A percentile compares a stretch with the other conserved stretches of the same genome.
Evolutionary conservation across 2,329 filamentous ascomycete genomes (phyloP).

Genomic region (Aulographum hederae): DNA sequence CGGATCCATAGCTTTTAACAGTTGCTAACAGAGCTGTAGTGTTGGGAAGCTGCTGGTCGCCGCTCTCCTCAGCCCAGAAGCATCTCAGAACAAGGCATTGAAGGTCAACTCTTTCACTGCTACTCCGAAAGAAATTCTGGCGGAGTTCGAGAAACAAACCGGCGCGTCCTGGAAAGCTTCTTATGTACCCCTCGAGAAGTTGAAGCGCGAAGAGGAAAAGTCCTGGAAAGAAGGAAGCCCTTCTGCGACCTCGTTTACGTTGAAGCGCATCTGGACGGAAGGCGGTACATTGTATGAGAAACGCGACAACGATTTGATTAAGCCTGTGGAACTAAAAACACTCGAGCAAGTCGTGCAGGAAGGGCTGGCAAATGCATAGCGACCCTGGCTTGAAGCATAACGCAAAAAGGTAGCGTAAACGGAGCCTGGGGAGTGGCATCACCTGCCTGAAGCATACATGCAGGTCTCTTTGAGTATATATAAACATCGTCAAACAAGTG

Average conservation of each 20-base stretch:
- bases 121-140: conserved; percentile 41
- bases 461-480: no score
- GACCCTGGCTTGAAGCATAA: no score
- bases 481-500: no score
- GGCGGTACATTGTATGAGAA: conserved; percentile 53
- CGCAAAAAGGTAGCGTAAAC: no score
- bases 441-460: no score
- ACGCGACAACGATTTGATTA: conserved; percentile 44
- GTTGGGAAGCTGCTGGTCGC: conserved; percentile 49
- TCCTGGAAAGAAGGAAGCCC: conserved; percentile 37
- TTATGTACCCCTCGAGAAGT: conserved; percentile 32
- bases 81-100: conserved; percentile 35
- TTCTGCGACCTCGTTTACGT: conserved; percentile 35
- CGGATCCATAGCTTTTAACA: conserved; percentile 1
- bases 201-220: conserved; percentile 39
- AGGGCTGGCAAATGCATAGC: no score
- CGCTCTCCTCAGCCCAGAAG: conserved; percentile 37
- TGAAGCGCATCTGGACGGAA: conserved; percentile 54
- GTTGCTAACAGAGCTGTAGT: conserved; percentile 17
- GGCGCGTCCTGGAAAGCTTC: conserved; percentile 36
- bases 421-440: no score
- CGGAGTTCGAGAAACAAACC: conserved; percentile 51
- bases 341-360: no score
- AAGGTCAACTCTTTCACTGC: conserved; percentile 56
- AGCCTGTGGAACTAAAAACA: no score